Evolutionary conservation across 1,284 basidiomycete species (phyloP).

Genomic region (Leccinum subrobustum): DNA sequence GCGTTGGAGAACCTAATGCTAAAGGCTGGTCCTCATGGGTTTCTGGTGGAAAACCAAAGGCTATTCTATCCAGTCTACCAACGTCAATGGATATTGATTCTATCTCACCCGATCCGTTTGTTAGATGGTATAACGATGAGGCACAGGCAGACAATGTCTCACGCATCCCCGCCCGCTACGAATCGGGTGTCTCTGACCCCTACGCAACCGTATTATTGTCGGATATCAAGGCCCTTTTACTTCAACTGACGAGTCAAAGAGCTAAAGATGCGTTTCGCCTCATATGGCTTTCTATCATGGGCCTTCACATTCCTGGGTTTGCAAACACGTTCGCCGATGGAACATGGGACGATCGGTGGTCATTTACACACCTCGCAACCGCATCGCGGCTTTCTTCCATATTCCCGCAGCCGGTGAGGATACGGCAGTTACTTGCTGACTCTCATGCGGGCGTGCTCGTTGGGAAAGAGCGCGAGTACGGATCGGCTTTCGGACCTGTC

Average conservation of each 20-base stretch:
- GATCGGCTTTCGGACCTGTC: conserved; percentile 61
- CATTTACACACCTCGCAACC: conserved; percentile 43
- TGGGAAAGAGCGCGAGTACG: conserved; percentile 61
- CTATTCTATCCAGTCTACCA: conserved; percentile 11
- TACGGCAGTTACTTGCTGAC: conserved; percentile 45
- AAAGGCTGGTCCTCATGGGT: conserved; percentile 65
- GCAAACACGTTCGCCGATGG: conserved; percentile 39
- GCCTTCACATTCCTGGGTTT: conserved; percentile 56
- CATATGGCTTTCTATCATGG: conserved; percentile 76
- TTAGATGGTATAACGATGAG: conserved; percentile 70
- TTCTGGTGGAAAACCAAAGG: conserved; percentile 38
- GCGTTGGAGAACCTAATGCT: conserved; percentile 60
- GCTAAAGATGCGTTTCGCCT: conserved; percentile 68
- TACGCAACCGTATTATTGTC: conserved; percentile 78
- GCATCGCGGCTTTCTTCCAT: conserved; percentile 46
- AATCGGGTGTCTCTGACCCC: conserved; percentile 66
- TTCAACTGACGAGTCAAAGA: conserved; percentile 51
- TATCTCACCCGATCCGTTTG: conserved; percentile 56
- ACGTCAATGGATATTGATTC: conserved; percentile 21
- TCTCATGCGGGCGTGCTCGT: conserved; percentile 63
- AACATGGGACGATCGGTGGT: conserved; percentile 69
- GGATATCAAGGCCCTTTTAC: conserved; percentile 73
- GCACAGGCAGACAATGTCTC: conserved; percentile 42
- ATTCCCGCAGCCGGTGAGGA: conserved; percentile 45
- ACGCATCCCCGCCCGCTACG: conserved; percentile 58